Evolutionary conservation across 257 asterid genomes (phyloP).

Genomic region (Capsicum pubescens): DNA sequence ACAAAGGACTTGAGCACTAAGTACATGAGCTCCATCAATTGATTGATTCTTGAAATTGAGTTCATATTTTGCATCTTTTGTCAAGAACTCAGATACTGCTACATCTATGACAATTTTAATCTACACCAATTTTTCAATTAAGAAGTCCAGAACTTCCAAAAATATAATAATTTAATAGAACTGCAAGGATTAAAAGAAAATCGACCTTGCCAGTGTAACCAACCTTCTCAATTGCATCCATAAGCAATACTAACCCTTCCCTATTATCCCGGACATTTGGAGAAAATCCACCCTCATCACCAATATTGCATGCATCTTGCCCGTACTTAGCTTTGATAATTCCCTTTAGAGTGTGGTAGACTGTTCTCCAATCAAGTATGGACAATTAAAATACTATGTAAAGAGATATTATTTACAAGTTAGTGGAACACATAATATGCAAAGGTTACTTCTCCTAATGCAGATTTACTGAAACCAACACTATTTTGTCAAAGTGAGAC

Average conservation of each 20-base stretch:
- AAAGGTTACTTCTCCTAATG: background rate
- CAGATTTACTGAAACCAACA: conserved; percentile 16
- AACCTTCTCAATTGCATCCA: conserved; percentile 92
- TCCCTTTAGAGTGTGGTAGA: conserved; percentile 90
- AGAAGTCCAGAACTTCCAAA: conserved; percentile 15
- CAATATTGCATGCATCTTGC: conserved; percentile 99
- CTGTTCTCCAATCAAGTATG: conserved; percentile 46
- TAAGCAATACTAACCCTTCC: conserved; percentile 89
- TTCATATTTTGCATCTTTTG: conserved; percentile 84
- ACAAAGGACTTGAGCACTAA: conserved; percentile 71
- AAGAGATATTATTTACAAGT: background rate
- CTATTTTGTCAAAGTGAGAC: background rate
- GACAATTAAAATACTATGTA: conserved; percentile 14
- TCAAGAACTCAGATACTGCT: conserved; percentile 95
- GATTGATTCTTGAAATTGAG: conserved; percentile 97
- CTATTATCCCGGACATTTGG: conserved; percentile 97
- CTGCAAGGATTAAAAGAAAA: conserved; percentile 14
- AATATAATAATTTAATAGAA: background rate
- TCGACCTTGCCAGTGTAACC: conserved; percentile 91
- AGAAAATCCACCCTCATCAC: conserved; percentile 99
- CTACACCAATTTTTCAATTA: conserved; percentile 47
- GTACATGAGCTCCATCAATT: conserved; percentile 92
- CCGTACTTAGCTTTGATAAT: conserved; percentile 95
- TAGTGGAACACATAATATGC: background rate
- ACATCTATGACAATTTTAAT: conserved; percentile 98